Percentiles rank a stretch among this genome's conserved stretches.
Evolutionary conservation across 2,329 filamentous ascomycete species (phyloP).

Genomic region (Graphilbum sp.): DNA sequence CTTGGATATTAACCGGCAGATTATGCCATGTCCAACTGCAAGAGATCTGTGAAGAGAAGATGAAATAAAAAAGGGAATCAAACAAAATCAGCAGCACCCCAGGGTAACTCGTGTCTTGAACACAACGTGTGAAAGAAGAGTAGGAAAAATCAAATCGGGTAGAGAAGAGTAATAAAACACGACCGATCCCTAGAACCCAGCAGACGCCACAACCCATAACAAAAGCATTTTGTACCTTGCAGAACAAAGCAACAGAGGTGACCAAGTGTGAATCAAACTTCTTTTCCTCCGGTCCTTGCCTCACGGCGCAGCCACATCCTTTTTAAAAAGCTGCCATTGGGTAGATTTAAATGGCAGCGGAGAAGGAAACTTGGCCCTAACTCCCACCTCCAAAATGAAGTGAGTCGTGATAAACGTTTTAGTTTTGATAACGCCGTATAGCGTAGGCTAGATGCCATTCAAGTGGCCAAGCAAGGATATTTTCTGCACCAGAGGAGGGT

Average conservation of each 20-base stretch:
- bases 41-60: neutral
- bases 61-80: neutral
- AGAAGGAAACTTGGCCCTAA: no score
- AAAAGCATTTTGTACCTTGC: no score
- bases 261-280: no score
- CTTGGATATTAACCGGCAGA: no score
- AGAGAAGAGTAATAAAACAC: neutral
- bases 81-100: neutral
- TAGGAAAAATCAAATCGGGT: neutral
- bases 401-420: no score
- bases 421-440: no score
- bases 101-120: neutral
- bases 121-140: neutral
- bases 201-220: constrained; percentile 1
- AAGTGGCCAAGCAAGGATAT: no score
- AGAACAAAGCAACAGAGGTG: neutral
- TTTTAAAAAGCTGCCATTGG: neutral
- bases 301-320: constrained; percentile 1
- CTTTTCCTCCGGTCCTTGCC: constrained; percentile 2
- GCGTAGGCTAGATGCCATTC: no score
- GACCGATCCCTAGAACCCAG: neutral
- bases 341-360: neutral
- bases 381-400: no score
- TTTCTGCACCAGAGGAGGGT: no score
- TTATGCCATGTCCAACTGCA: no score